These are phyloP conservation scores for Ceratocystiopsis sp. DNA, from an alignment of 2,329 filamentous ascomycete species.

Conservation along the genomic window DNA sequence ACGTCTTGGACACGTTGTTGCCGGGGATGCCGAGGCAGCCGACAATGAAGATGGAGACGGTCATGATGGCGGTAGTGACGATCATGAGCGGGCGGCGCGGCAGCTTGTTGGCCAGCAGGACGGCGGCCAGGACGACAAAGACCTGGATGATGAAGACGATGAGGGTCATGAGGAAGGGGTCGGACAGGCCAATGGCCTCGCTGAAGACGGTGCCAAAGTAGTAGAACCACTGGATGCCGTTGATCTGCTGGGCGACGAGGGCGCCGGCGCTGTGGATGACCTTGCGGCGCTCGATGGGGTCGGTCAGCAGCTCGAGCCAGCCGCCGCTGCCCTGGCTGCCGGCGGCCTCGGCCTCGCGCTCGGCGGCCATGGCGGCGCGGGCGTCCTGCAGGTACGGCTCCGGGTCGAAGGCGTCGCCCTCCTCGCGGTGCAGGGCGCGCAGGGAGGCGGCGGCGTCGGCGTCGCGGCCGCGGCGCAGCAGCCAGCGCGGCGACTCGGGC, in stretches of 20 bases:
- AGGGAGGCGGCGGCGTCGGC: constrained; percentile 28
- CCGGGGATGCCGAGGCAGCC: constrained; percentile 22
- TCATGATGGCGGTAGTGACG: constrained; percentile 21
- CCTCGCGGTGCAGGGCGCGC: constrained; percentile 18
- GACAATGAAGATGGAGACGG: constrained; percentile 24
- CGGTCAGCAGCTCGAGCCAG: constrained; percentile 14
- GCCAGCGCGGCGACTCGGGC: constrained; percentile 30
- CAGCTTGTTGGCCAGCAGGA: constrained; percentile 23
- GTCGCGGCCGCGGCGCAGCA: constrained; percentile 25
- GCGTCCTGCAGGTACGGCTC: constrained; percentile 16
- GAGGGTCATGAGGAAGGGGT: constrained; percentile 24
- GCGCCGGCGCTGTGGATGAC: constrained; percentile 26
- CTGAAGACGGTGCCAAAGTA: constrained; percentile 25
- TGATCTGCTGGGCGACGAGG: constrained; percentile 29
- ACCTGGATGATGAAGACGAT: constrained; percentile 27
- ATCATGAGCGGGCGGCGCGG: constrained; percentile 21
- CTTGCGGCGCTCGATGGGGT: constrained; percentile 19
- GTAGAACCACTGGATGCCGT: constrained; percentile 30
- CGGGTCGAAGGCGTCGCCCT: constrained; percentile 9
- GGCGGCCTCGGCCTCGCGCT: constrained; percentile 14
- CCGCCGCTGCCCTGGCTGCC: constrained; percentile 11
- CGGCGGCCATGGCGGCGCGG: constrained; percentile 17
- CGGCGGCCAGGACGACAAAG: constrained; percentile 21
- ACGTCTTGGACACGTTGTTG: constrained; percentile 8
- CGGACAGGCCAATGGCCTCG: constrained; percentile 22